phyloP scores from a whole-genome alignment of 345 rosid genomes.

The Chamaenerion angustifolium region DNA sequence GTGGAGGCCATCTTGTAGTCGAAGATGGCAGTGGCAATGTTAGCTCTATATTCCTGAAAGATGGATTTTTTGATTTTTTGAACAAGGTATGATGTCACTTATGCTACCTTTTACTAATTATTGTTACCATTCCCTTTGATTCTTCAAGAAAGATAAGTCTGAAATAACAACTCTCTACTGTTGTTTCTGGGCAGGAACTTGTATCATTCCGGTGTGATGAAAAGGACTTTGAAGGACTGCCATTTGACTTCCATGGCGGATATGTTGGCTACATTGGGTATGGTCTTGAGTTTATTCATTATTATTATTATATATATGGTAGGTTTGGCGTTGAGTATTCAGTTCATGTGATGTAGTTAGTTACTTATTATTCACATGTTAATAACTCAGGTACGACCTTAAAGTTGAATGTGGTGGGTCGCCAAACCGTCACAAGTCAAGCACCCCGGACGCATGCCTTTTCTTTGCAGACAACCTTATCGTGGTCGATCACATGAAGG shows the following conservation, averaged over 20 bases:
- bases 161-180: slow-evolving; percentile 5
- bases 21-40: slow-evolving; percentile 47
- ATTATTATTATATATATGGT: too few relatives aligned
- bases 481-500: slow-evolving; percentile 56
- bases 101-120: neutral
- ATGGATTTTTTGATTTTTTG: slow-evolving; percentile 62
- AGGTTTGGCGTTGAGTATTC: too few relatives aligned
- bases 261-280: slow-evolving; percentile 90
- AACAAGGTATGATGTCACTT: slow-evolving; percentile 37
- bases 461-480: slow-evolving; percentile 72
- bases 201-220: slow-evolving; percentile 42
- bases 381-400: slow-evolving; percentile 54
- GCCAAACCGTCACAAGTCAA: slow-evolving; percentile 60
- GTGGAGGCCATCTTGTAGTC: slow-evolving; percentile 44
- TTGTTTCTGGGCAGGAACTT: slow-evolving; percentile 48
- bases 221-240: slow-evolving; percentile 67
- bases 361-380: slow-evolving; percentile 3
- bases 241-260: slow-evolving; percentile 89
- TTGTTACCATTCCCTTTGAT: too few relatives aligned
- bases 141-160: neutral
- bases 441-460: slow-evolving; percentile 84
- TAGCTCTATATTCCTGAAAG: slow-evolving; percentile 35
- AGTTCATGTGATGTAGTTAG: too few relatives aligned
- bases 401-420: slow-evolving; percentile 79
- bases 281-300: slow-evolving; percentile 8